These are phyloP conservation scores for Phyllosticta citriasiana DNA, from an alignment of 2,329 filamentous ascomycete genomes.

Conservation along the genomic window DNA sequence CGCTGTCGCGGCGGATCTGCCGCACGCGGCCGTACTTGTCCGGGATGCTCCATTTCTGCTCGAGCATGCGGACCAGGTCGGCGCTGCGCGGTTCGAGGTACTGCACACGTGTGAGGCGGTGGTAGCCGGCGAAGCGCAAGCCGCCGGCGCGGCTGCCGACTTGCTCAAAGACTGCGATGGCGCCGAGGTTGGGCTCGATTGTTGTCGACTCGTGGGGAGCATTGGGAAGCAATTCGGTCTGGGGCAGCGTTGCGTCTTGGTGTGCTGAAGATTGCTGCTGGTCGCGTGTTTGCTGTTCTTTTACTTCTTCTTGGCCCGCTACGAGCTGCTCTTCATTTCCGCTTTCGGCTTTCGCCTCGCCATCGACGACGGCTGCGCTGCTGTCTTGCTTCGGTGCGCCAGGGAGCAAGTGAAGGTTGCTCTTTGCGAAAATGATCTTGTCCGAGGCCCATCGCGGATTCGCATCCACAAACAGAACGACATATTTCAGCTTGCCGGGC, in stretches of 20 bases:
- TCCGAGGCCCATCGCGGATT: constrained; percentile 20
- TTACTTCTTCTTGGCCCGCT: neutral
- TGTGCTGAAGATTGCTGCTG: neutral
- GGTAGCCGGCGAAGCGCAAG: constrained; percentile 18
- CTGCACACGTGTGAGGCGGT: constrained; percentile 15
- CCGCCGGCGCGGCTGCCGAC: neutral
- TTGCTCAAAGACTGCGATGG: constrained; percentile 20
- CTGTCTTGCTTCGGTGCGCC: neutral
- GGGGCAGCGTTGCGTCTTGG: neutral
- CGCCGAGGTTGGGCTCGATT: neutral
- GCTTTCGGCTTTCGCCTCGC: too few species aligned
- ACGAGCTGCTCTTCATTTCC: too few species aligned
- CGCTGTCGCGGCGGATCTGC: constrained; percentile 12
- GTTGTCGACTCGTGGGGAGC: neutral
- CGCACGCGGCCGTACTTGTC: constrained; percentile 13
- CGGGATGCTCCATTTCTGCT: constrained; percentile 19
- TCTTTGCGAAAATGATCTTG: constrained; percentile 21
- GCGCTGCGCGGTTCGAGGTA: constrained; percentile 16
- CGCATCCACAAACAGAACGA: constrained; percentile 18
- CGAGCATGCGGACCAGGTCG: constrained; percentile 19
- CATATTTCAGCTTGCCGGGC: constrained; percentile 14
- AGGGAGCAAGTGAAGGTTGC: constrained; percentile 19
- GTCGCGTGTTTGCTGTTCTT: neutral
- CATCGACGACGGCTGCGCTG: too few species aligned
- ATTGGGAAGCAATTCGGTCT: neutral